Base-by-base conservation (phyloP, 225 moss, liverwort and hornwort species). In the Takakia lepidozioides region DNA sequence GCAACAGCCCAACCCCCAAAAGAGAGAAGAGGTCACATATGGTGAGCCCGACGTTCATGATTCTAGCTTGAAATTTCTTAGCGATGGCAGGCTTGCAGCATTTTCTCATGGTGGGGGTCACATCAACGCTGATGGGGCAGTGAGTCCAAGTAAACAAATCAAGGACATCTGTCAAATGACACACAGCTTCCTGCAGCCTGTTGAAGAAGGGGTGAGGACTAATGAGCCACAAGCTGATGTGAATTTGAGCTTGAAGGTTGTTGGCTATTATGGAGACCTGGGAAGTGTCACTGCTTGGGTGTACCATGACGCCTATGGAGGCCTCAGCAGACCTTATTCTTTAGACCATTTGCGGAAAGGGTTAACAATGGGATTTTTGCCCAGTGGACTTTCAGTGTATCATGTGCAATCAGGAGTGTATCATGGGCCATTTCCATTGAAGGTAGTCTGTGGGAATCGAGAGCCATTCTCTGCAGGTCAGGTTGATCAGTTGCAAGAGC, bases 281-380 rank as follows among this genome's bases (percentile, higher is more conserved):
- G 32, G 32, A 32, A 11, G 8, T 32, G 32, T 11, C 7, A 32
- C 7, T 32, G 32, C 67, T 29, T 74, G 73, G 73, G 54, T 74
- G 22, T 74, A 74, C 52, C 51, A 51, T 52, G 63, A 63, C 26
- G 64, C 63, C 10, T 63, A 68, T 29, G 55, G 59, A 29, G 52
- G 45, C 34, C 19, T 74, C 46, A 64, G 73, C 26, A 68, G 73
- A 25, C 73, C 73, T 11, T 74, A 68, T 41, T 38, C 46, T 25
- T 54, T 74, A 22, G 68, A 68, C 50, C 21, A 55, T 42, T 67
- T 74, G 29, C 64, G 43, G 43, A 3, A 64, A 60, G 63, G 55
- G 11, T 68, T 64, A 22, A 41, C 48, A 55, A 55, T 52, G 29
- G 26, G 43, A 1, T 68, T 49, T 63, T 57, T 74, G 41, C 63